Evolutionary conservation across 768 basidiomycete genomes (phyloP).

Genomic region (Xerocomus brunneocitrinus): DNA sequence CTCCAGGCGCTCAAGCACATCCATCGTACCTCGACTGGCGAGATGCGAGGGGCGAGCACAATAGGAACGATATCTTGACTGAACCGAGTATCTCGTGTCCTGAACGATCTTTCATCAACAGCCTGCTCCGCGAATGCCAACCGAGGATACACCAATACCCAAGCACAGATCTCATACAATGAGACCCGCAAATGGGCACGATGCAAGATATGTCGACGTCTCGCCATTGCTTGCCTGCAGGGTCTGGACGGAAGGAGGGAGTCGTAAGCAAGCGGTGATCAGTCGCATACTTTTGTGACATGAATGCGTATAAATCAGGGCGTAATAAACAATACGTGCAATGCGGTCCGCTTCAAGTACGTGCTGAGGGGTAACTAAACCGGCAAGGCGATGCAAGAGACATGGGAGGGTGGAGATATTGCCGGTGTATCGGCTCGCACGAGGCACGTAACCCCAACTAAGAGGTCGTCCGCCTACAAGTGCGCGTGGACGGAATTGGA

Average conservation of each 20-base stretch:
- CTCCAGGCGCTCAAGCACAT: constrained; percentile 24
- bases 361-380: constrained; percentile 26
- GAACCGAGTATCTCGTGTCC: constrained; percentile 4
- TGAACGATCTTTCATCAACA: constrained; percentile 20
- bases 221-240: constrained; percentile 19
- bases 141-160: constrained; percentile 9
- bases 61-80: constrained; percentile 7
- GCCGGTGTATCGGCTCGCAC: constrained; percentile 73
- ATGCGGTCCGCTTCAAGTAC: constrained; percentile 22
- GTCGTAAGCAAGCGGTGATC: constrained; percentile 41
- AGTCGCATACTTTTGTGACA: constrained; percentile 34
- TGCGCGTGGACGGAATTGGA: constrained; percentile 49
- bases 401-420: constrained; percentile 34
- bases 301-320: constrained; percentile 35
- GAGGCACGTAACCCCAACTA: constrained; percentile 77
- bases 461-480: constrained; percentile 77
- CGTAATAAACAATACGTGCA: constrained; percentile 41
- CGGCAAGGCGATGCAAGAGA: constrained; percentile 17
- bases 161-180: constrained; percentile 33
- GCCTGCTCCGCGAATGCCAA: constrained; percentile 25
- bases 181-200: constrained; percentile 18
- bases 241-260: constrained; percentile 12
- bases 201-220: constrained; percentile 27
- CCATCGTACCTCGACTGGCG: constrained; percentile 36
- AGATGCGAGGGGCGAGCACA: constrained; percentile 27